Evolutionary conservation across 2,329 filamentous ascomycete genomes (phyloP).

Genomic region (Botrytis medusae): DNA sequence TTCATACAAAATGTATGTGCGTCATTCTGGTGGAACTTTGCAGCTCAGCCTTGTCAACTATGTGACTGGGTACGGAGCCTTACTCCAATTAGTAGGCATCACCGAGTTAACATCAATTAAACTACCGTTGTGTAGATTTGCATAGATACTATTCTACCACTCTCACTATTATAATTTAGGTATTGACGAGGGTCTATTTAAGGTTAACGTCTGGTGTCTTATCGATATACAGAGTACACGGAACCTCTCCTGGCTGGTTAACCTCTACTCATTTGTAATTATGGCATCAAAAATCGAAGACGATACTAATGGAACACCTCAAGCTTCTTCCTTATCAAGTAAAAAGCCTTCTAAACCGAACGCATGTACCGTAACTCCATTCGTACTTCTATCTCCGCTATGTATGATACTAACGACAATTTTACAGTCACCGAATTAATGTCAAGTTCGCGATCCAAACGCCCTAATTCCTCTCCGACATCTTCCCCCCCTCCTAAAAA

Average conservation of each 20-base stretch:
- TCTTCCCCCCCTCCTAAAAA: constrained; percentile 19
- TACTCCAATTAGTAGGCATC: not conserved
- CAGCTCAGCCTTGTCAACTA: not conserved
- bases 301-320: constrained; percentile 43
- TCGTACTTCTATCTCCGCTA: not conserved
- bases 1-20: constrained; percentile 1
- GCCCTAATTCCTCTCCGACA: not conserved
- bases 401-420: not conserved
- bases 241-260: no score
- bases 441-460: constrained; percentile 20
- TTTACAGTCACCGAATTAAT: constrained; percentile 55
- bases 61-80: not conserved
- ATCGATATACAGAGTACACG: not conserved
- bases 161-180: not conserved
- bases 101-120: not conserved
- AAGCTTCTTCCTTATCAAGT: constrained; percentile 32
- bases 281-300: constrained; percentile 42
- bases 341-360: constrained; percentile 38
- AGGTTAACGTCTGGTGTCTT: not conserved
- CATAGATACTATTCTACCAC: not conserved
- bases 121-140: not conserved
- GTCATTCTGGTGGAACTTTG: not conserved
- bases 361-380: constrained; percentile 44
- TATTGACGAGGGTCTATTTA: not conserved
- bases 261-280: not conserved